Evolutionary conservation across 176 grass and related monocot genomes (phyloP), one percentile per base, ranked within the genome.

Genomic region (Olyra latifolia): DNA sequence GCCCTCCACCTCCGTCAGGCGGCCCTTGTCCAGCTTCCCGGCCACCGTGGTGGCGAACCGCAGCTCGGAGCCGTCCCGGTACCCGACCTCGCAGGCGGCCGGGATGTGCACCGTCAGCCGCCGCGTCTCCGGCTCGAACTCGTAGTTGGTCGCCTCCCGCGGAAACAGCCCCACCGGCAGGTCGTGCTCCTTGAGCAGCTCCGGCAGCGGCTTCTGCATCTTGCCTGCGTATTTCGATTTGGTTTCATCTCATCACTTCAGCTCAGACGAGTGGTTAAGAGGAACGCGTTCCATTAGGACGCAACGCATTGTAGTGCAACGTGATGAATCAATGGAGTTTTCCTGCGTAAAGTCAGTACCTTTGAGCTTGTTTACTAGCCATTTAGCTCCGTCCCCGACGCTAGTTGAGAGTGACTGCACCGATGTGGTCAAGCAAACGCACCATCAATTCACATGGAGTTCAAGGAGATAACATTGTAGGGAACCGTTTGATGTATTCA

Each of bases 361-460:
- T 69, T 99, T 95, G 11, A 99, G 43, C 72, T 95, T 99, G 79
- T 99, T 99, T 24, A 99, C 92, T 65, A 98, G 83, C 96, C 96
- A 99, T 76, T 95, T 95, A 8, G 96, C 84, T 0, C 96, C 88
- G 0, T 93, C 92, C 27, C 86, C 86, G 55, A 99, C 84, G 79
- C 92, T 93, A 7, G 55, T 95, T 69, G 92, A 95, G 22, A 99
- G 81, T 63, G 96, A 95, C 96, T 98, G 84, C 79, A 58, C 13
- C 50, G 4, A 48, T 38, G 32, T 8, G 14, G 23, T 3, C 48
- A 48, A 56, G 65, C 6, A 55, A 45, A 22, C 11, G 25, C 19
- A 17, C 43, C 57, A 42, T 57, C 81, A 80, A 30, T 35, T 35
- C 59, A 19, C 48, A 27, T 58, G 50, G 1, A 58, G 3, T 4